phyloP scores from a whole-genome alignment of 176 grass and related monocot genomes.

The Carex myosuroides region DNA sequence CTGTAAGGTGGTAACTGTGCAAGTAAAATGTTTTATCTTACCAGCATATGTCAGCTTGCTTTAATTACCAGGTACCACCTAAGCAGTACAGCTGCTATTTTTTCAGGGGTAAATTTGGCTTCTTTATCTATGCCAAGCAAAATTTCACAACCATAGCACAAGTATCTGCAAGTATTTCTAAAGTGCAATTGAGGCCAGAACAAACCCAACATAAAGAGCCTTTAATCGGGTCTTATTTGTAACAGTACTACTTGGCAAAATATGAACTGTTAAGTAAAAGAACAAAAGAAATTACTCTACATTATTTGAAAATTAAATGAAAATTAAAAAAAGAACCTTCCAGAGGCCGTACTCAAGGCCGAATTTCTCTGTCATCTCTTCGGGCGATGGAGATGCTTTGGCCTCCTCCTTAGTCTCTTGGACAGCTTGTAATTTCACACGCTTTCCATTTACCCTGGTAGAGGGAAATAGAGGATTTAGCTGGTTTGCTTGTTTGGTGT shows the following conservation, averaged over 20 bases:
- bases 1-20: neutral
- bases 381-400: constrained; percentile 36
- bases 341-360: constrained; percentile 89
- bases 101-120: neutral
- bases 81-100: neutral
- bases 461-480: constrained; percentile 8
- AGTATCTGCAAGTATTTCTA: neutral
- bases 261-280: neutral
- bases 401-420: constrained; percentile 44
- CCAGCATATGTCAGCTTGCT: neutral
- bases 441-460: neutral
- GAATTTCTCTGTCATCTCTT: constrained; percentile 86
- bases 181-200: neutral
- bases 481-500: neutral
- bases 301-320: neutral
- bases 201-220: neutral
- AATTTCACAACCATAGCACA: neutral
- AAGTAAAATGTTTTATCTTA: neutral
- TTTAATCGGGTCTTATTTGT: neutral
- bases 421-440: constrained; percentile 34
- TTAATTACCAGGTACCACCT: neutral
- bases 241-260: neutral
- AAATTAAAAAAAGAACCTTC: constrained; percentile 51
- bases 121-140: neutral
- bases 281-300: neutral